Conservation (phyloP, 345 rosid genomes). For the Punica granatum region DNA sequence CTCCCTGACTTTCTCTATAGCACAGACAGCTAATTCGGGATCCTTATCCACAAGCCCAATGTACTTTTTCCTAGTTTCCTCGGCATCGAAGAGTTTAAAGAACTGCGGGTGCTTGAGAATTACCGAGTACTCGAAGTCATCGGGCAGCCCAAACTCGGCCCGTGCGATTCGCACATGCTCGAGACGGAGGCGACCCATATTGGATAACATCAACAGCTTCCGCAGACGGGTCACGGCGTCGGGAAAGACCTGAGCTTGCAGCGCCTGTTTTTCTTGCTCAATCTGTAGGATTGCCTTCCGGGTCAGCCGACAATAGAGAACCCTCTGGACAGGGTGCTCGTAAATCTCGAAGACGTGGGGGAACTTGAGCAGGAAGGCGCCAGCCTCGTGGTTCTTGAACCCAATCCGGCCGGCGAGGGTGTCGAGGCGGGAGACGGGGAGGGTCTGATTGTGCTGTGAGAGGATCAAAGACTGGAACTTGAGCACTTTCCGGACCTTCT, state of each 20-base stretch:
- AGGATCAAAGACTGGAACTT: conserved; percentile 67
- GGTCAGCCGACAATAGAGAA: conserved; percentile 66
- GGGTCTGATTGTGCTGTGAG: conserved; percentile 52
- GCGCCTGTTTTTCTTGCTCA: conserved; percentile 51
- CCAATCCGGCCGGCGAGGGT: conserved; percentile 63
- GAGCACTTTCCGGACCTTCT: conserved; percentile 70
- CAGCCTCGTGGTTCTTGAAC: conserved; percentile 71
- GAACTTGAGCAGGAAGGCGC: conserved; percentile 69
- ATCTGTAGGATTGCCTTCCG: conserved; percentile 62
- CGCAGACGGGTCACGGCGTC: conserved; percentile 55
- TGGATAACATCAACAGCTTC: conserved; percentile 83
- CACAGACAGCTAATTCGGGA: conserved; percentile 46
- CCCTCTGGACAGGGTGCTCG: conserved; percentile 89
- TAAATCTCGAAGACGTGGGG: conserved; percentile 77
- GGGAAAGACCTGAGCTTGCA: conserved; percentile 46
- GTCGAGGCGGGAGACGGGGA: conserved; percentile 66
- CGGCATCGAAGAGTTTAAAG: conserved; percentile 60
- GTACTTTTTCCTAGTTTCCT: conserved; percentile 74
- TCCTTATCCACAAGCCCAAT: conserved; percentile 68
- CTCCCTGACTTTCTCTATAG: conserved; percentile 77
- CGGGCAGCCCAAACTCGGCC: conserved; percentile 78
- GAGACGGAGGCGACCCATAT: conserved; percentile 59
- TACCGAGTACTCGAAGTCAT: conserved; percentile 83
- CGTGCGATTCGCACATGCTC: conserved; percentile 81
- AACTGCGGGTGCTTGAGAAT: conserved; percentile 54